Evolutionary conservation across 192 early-diverging fungal species (phyloP).

Genomic region (Podila epigama): DNA sequence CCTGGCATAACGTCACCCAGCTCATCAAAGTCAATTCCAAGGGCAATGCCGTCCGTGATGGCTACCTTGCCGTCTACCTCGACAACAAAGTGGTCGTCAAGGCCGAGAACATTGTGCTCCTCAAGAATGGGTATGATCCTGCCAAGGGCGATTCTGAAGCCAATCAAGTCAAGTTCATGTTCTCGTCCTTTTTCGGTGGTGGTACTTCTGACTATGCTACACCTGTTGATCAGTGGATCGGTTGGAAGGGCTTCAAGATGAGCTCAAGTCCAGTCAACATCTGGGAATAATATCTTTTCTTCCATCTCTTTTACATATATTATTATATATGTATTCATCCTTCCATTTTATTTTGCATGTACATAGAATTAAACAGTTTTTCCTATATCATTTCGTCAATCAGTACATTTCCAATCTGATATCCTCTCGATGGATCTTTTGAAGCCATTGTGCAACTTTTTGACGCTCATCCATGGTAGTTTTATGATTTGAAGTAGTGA

Average conservation of each 20-base stretch:
- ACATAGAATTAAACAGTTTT: neutral
- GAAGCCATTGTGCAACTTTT: neutral
- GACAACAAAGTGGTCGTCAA: neutral
- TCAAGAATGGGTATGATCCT: neutral
- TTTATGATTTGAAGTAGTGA: neutral
- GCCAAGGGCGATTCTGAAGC: too few species aligned
- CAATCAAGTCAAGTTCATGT: too few species aligned
- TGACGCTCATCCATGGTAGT: neutral
- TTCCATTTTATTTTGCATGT: too few species aligned
- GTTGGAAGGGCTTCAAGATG: neutral
- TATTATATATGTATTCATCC: too few species aligned
- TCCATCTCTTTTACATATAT: too few species aligned
- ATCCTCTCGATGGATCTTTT: neutral
- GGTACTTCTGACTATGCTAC: neutral
- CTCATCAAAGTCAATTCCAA: neutral
- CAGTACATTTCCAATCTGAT: neutral
- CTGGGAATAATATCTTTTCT: too few species aligned
- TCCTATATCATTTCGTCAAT: neutral
- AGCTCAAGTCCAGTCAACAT: too few species aligned
- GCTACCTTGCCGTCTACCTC: neutral
- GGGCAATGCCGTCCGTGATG: neutral
- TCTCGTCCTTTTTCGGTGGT: too few species aligned
- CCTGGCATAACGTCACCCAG: conserved; percentile 28
- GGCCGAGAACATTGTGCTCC: neutral
- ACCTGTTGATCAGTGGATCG: neutral